Evolutionary conservation across 129 eudicot genomes (phyloP).

Genomic region (Escallonia herrerae): DNA sequence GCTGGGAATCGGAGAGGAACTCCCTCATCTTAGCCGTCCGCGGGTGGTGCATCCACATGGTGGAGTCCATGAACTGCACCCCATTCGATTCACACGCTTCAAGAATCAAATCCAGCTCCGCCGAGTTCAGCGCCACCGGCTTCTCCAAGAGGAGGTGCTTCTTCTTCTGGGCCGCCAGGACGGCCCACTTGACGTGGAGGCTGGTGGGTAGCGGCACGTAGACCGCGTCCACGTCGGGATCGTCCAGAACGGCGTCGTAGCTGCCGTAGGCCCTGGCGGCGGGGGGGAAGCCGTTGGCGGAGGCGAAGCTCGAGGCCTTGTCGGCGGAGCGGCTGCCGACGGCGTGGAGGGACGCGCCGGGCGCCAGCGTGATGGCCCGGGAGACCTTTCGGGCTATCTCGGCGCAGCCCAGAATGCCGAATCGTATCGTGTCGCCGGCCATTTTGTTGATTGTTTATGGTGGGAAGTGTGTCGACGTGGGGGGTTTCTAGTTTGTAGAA

Average conservation of each 20-base stretch:
- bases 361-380: conserved; percentile 40
- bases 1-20: conserved; percentile 32
- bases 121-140: conserved; percentile 57
- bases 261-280: conserved; percentile 46
- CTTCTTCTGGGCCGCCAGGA: conserved; percentile 67
- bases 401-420: conserved; percentile 79
- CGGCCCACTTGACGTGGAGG: conserved; percentile 69
- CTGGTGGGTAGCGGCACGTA: conserved; percentile 71
- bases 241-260: conserved; percentile 66
- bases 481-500: background rate
- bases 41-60: conserved; percentile 76
- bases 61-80: conserved; percentile 77
- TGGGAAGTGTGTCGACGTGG: background rate
- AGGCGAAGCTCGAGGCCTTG: conserved; percentile 33
- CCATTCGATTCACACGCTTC: conserved; percentile 55
- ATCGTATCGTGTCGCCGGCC: conserved; percentile 29
- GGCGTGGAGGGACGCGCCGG: conserved; percentile 31
- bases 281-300: conserved; percentile 21
- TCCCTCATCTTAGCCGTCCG: conserved; percentile 49
- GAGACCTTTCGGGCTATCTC: conserved; percentile 41
- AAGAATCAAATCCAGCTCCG: conserved; percentile 36
- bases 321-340: conserved; percentile 43
- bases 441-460: too few relatives aligned
- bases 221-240: conserved; percentile 66
- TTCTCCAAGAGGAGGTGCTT: conserved; percentile 75